Percentiles rank a stretch among this genome's conserved stretches.
phyloP scores from a whole-genome alignment of 2,329 filamentous ascomycete genomes.

The Sporothrix sp. region DNA sequence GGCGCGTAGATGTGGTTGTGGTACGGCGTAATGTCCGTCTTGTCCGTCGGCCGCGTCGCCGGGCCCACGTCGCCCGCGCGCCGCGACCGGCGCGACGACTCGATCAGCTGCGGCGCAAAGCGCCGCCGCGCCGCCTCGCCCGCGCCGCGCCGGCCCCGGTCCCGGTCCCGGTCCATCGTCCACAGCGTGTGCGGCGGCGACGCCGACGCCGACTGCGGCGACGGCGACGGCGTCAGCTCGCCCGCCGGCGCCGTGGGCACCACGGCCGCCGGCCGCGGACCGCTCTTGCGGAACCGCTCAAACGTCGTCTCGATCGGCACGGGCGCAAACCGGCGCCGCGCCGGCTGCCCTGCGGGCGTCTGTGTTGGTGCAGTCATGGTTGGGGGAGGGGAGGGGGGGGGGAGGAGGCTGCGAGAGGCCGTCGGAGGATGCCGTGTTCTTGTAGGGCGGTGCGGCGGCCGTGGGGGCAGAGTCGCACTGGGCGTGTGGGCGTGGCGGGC shows the following conservation, averaged over 20 bases:
- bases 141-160: not conserved
- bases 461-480: too few relatives aligned
- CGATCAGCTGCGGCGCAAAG: conserved; percentile 73
- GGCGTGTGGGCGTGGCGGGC: too few relatives aligned
- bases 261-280: not conserved
- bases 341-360: not conserved
- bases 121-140: conserved; percentile 29
- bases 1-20: conserved; percentile 51
- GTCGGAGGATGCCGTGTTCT: too few relatives aligned
- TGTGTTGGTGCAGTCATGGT: conserved; percentile 4
- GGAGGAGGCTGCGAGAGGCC: too few relatives aligned
- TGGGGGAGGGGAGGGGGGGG: too few relatives aligned
- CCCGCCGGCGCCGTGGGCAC: conserved; percentile 24
- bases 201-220: conserved; percentile 33
- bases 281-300: conserved; percentile 44
- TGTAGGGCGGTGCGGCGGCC: not conserved
- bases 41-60: conserved; percentile 54
- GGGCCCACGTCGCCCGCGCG: conserved; percentile 55
- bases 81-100: conserved; percentile 64
- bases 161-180: conserved; percentile 5
- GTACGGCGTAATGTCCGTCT: conserved; percentile 61
- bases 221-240: conserved; percentile 49
- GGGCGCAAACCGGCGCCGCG: conserved; percentile 49
- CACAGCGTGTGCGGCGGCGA: not conserved
- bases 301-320: conserved; percentile 64